phyloP scores from a whole-genome alignment of 2,329 filamentous ascomycete species.

The Xylariaceae sp. region DNA sequence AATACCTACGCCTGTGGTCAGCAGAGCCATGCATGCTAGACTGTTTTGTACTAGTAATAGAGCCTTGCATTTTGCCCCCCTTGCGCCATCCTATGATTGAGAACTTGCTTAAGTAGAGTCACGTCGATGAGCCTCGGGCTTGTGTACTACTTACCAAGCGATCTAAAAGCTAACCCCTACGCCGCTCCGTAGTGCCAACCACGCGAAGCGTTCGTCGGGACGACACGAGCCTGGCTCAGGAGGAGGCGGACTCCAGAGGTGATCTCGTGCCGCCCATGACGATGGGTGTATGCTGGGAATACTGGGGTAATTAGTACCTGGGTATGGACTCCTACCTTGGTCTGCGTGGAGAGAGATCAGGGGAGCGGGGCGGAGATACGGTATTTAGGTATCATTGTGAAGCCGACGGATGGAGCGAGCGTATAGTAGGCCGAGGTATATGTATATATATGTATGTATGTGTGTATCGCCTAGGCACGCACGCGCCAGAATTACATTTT shows the following conservation, averaged over 20 bases:
- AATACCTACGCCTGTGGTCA: conserved; percentile 11
- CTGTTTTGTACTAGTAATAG: conserved; percentile 14
- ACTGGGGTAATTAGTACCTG: too few relatives aligned
- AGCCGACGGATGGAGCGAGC: background rate
- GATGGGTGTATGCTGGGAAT: too few relatives aligned
- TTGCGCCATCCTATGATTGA: background rate
- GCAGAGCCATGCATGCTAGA: background rate
- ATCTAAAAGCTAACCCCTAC: background rate
- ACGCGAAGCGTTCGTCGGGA: background rate
- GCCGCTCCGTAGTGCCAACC: background rate
- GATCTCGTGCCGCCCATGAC: too few relatives aligned
- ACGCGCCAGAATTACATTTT: too few relatives aligned
- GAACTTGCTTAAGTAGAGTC: background rate
- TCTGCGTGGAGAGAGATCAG: too few relatives aligned
- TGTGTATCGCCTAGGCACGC: too few relatives aligned
- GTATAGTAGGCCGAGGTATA: background rate
- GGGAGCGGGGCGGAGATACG: too few relatives aligned
- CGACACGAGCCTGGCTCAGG: background rate
- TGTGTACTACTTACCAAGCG: background rate
- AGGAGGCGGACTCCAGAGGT: background rate
- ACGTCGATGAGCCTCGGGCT: background rate
- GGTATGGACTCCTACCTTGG: too few relatives aligned
- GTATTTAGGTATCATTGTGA: background rate
- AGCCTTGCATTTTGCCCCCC: conserved; percentile 2
- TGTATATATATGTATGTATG: background rate